phyloP scores from a whole-genome alignment of 106 monocot species.

The Phalaenopsis equestris region DNA sequence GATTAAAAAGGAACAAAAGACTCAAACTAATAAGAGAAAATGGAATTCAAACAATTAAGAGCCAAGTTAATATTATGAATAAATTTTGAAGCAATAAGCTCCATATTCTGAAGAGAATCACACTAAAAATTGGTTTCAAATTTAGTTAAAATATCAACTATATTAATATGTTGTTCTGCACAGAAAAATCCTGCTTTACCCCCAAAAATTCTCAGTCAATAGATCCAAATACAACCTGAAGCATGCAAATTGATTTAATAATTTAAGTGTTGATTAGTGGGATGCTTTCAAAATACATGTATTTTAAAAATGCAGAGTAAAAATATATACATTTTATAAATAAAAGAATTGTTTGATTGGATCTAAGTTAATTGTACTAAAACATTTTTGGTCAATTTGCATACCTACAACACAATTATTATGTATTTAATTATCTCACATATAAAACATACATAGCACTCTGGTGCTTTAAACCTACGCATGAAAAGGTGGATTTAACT shows the following conservation, averaged over 20 bases:
- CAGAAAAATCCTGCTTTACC: neutral
- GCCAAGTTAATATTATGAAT: neutral
- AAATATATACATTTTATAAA: too few species aligned
- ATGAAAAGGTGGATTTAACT: too few species aligned
- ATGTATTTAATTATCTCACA: too few species aligned
- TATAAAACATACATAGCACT: too few species aligned
- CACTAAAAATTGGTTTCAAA: neutral
- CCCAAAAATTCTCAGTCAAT: neutral
- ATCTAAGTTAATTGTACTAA: too few species aligned
- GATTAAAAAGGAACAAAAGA: neutral
- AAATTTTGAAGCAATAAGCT: neutral
- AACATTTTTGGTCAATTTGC: too few species aligned
- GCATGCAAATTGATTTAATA: neutral
- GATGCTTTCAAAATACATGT: too few species aligned
- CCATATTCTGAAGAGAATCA: neutral
- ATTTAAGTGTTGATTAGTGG: neutral
- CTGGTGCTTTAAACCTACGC: too few species aligned
- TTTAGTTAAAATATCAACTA: neutral
- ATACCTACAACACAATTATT: too few species aligned
- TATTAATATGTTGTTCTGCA: neutral
- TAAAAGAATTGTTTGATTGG: too few species aligned
- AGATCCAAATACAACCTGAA: neutral
- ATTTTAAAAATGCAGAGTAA: too few species aligned
- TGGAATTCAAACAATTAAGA: neutral
- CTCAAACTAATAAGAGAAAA: neutral